A percentile compares a stretch with the other conserved stretches of the same genome.
phyloP scores from a whole-genome alignment of 148 eudicot species.

The Polygonum aviculare region DNA sequence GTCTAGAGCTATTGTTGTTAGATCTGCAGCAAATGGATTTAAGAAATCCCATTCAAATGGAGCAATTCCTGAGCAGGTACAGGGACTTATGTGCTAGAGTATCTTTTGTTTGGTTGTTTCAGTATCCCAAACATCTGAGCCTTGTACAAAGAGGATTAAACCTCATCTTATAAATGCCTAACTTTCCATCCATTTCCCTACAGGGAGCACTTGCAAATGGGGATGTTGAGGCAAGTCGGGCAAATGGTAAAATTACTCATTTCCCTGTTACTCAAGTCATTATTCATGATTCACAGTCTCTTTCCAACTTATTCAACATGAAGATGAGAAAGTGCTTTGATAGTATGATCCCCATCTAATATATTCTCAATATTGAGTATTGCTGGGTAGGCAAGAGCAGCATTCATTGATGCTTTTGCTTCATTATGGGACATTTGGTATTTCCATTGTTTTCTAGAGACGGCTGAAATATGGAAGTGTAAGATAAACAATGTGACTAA shows the following conservation, averaged over 20 bases:
- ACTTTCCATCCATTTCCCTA: background rate
- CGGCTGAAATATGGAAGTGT: background rate
- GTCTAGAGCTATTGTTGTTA: conserved; percentile 32
- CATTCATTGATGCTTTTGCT: background rate
- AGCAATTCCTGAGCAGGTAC: conserved; percentile 34
- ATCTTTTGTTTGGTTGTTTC: background rate
- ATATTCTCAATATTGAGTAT: background rate
- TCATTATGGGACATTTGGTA: background rate
- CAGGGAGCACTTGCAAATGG: conserved; percentile 34
- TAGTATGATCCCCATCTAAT: background rate
- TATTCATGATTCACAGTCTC: background rate
- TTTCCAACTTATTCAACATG: background rate
- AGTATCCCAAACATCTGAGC: background rate
- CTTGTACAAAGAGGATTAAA: background rate
- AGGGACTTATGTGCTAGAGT: background rate
- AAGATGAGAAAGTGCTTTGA: background rate
- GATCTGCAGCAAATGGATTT: conserved; percentile 40
- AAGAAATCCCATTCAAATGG: conserved; percentile 32
- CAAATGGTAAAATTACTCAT: conserved; percentile 24
- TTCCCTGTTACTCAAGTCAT: background rate
- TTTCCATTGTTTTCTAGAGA: background rate
- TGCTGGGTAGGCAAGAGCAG: background rate
- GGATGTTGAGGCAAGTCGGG: conserved; percentile 36
- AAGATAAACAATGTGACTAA: background rate
- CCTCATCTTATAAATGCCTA: background rate